Evolutionary conservation across 768 basidiomycete genomes (phyloP), one percentile per base, ranked within the genome.

Genomic region (Collybiopsis confluens): DNA sequence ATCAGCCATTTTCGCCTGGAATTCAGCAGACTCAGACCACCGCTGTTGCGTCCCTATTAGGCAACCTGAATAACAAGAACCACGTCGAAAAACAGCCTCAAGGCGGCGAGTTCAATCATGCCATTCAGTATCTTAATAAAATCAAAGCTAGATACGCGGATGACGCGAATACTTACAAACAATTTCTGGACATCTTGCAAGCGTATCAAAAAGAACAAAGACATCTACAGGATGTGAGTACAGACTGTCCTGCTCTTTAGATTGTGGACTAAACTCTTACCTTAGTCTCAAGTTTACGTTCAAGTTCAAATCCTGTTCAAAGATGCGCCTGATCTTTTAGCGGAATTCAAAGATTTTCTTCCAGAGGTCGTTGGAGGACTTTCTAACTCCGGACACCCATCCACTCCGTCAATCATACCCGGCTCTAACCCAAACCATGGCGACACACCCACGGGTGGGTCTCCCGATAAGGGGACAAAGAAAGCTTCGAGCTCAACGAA

Each of bases 41-140:
- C 30, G 82, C 82, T 2, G 85, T 84, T 0, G 87, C 85, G 2
- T 79, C 85, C 16, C 77, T 88, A 55, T 75, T 90, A 20, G 82
- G 83, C 26, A 81, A 79, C 45, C 73, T 87, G 58, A 79, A 68
- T 54, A 73, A 74, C 57, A 76, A 73, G 60, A 73, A 75, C 38
- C 67, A 73, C 15, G 70, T 75, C 36, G 82, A 83, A 58, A 71
- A 73, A 57, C 80, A 79, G 51, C 75, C 80, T 11, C 66, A 77
- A 10, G 47, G 47, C 13, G 80, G 76, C 56, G 87, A 98, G 64
- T 97, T 93, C 73, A 87, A 89, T 67, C 88, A 96, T 62, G 97
- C 97, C 13, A 98, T 98, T 58, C 85, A 92, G 62, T 99, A 95
- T 68, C 85, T 99, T 62, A 98, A 97, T 80, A 96, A 95, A 76